Base-by-base conservation (phyloP, 2,329 filamentous ascomycete species). In the Talaromyces sp. region DNA sequence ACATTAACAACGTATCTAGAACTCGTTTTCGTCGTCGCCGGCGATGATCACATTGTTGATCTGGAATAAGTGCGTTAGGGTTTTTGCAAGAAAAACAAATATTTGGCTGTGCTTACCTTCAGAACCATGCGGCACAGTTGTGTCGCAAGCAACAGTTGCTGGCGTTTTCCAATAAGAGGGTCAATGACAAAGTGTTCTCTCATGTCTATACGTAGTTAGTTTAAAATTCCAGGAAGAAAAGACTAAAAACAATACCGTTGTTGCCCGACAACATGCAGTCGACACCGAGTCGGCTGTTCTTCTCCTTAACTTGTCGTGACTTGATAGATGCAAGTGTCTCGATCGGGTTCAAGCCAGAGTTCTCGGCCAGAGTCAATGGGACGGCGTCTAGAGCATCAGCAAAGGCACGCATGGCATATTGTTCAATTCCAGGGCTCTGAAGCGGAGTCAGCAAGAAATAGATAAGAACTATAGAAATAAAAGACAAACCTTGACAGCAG, bases 381-480 rank as follows among this genome's bases (percentile, higher is more conserved):
- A 99, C 84, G 1, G 90, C 84, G 76, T 99, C 95, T 38, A 99
- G 86, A 5, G 95, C 96, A 77, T 98, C 93, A 63, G 95, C 86
- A 73, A 99, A 99, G 26, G 95, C 95, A 64, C 95, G 90, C 93
- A 99, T 99, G 66, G 93, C 93, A 77, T 99, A 99, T 79, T 99
- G 95, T 79, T 97, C 93, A 43, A 99, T 86, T n/a, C 95, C 95
- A 26, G 93, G 91, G 57, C 91, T 96, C 87, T 86, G 73, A 58
- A 61, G 32, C 14, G 46, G 1, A 32, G 29, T 46, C 11, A 29
- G 43, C 50, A 50, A 21, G 6, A 31, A 43, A 46, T 56, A n/a
- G n/a, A 49, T 17, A 49, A 24, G 13, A 19, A 8, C 3, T 1
- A 31, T 19, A 8, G 14, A 4, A 41, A 21, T 14, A 35, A 13